Evolutionary conservation across 2,329 filamentous ascomycete species (phyloP).

Genomic region (Tolypocladium sp.): DNA sequence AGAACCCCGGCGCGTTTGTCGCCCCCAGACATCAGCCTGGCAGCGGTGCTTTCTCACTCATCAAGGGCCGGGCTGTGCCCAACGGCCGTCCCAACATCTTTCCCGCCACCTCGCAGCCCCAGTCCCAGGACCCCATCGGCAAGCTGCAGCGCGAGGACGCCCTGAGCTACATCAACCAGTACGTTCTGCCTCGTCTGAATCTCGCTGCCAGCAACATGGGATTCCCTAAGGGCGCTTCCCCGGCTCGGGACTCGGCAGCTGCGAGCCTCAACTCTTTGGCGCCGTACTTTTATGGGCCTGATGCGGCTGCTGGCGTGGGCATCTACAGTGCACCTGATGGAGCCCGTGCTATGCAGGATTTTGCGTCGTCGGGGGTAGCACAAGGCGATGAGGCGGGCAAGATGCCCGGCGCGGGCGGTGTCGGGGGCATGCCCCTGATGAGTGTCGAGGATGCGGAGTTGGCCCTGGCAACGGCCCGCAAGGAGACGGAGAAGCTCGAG

Average conservation of each 20-base stretch:
- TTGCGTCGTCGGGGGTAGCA: conserved; percentile 16
- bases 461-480: conserved; percentile 40
- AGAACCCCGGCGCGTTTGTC: conserved; percentile 46
- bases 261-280: conserved; percentile 45
- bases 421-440: conserved; percentile 44
- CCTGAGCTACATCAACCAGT: conserved; percentile 61
- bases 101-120: conserved; percentile 36
- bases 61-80: conserved; percentile 56
- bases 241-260: conserved; percentile 35
- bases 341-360: conserved; percentile 23
- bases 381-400: conserved; percentile 20
- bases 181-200: conserved; percentile 52
- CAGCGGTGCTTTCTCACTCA: conserved; percentile 49
- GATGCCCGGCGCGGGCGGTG: conserved; percentile 16
- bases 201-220: conserved; percentile 39
- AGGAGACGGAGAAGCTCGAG: conserved; percentile 54
- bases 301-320: conserved; percentile 33
- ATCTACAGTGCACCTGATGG: conserved; percentile 31
- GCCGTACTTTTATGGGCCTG: conserved; percentile 45
- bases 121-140: conserved; percentile 47
- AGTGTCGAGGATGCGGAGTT: conserved; percentile 55
- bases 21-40: conserved; percentile 44
- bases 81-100: conserved; percentile 56
- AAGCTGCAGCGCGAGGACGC: conserved; percentile 60
- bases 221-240: conserved; percentile 25